Percentiles rank a stretch among this genome's conserved stretches.
Conservation (phyloP, 306 rosid species). For the Vicia villosa region DNA sequence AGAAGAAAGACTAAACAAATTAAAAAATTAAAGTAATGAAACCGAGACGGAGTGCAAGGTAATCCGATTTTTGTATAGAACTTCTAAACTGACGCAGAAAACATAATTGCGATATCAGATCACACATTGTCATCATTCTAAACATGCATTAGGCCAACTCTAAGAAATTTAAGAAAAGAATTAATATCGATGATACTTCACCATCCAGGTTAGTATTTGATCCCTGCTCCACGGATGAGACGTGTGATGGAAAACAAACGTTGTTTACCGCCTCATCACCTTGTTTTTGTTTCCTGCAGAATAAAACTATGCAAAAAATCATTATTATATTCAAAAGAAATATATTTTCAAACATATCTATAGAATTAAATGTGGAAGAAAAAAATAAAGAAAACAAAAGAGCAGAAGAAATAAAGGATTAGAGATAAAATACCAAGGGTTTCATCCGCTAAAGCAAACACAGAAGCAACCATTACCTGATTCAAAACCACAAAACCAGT, state of each 20-base stretch:
- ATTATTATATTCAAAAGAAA: slow-evolving; percentile 14
- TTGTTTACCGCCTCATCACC: slow-evolving; percentile 86
- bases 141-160: neutral
- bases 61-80: slow-evolving; percentile 79
- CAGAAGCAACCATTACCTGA: too few relatives aligned
- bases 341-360: too few relatives aligned
- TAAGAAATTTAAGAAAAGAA: slow-evolving; percentile 6
- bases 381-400: too few relatives aligned
- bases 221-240: slow-evolving; percentile 99
- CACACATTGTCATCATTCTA: slow-evolving; percentile 31
- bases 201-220: slow-evolving; percentile 92
- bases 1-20: neutral
- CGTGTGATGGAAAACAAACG: slow-evolving; percentile 88
- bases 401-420: too few relatives aligned
- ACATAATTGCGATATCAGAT: slow-evolving; percentile 73
- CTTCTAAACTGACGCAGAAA: slow-evolving; percentile 87
- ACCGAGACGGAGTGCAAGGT: slow-evolving; percentile 92
- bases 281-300: slow-evolving; percentile 65
- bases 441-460: too few relatives aligned
- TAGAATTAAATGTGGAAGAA: too few relatives aligned
- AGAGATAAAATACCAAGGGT: too few relatives aligned
- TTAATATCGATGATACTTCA: slow-evolving; percentile 40
- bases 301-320: neutral
- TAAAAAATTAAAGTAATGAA: slow-evolving; percentile 70
- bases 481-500: too few relatives aligned